phyloP scores from a whole-genome alignment of 345 rosid species.

The Salix viminalis region DNA sequence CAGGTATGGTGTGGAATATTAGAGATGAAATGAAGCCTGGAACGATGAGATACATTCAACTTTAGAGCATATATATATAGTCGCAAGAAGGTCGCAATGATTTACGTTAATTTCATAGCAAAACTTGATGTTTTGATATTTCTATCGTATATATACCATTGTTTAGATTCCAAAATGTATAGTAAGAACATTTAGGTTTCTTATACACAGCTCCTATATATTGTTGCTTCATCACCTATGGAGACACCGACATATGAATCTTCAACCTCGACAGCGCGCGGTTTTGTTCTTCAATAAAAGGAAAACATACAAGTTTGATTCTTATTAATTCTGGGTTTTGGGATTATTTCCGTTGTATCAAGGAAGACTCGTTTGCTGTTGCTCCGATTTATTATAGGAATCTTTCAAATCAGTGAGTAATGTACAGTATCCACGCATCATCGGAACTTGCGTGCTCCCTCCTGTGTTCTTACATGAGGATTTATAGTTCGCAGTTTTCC shows the following conservation, averaged over 20 bases:
- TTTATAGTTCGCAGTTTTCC: too few species aligned
- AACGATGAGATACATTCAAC: too few species aligned
- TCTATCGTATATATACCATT: background rate
- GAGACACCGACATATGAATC: conserved; percentile 48
- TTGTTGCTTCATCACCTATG: conserved; percentile 44
- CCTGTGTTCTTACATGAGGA: too few species aligned
- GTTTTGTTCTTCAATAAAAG: conserved; percentile 36
- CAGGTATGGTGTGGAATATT: too few species aligned
- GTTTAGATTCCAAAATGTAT: background rate
- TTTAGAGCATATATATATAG: too few species aligned
- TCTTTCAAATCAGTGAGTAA: background rate
- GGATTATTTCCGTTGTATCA: conserved; percentile 45
- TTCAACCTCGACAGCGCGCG: conserved; percentile 38
- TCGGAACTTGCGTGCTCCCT: background rate
- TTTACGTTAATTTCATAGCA: too few species aligned
- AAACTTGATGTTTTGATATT: background rate
- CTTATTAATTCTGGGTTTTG: conserved; percentile 53
- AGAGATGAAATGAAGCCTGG: too few species aligned
- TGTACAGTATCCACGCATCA: background rate
- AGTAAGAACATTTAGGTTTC: conserved; percentile 11
- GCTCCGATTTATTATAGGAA: background rate
- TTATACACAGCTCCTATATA: conserved; percentile 58
- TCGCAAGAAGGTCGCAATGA: too few species aligned
- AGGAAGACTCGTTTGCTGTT: conserved; percentile 1
- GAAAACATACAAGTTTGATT: conserved; percentile 52